These are phyloP conservation scores for Cutaneotrichosporon curvatum DNA, from an alignment of 1,284 basidiomycete species.

Conservation along the genomic window DNA sequence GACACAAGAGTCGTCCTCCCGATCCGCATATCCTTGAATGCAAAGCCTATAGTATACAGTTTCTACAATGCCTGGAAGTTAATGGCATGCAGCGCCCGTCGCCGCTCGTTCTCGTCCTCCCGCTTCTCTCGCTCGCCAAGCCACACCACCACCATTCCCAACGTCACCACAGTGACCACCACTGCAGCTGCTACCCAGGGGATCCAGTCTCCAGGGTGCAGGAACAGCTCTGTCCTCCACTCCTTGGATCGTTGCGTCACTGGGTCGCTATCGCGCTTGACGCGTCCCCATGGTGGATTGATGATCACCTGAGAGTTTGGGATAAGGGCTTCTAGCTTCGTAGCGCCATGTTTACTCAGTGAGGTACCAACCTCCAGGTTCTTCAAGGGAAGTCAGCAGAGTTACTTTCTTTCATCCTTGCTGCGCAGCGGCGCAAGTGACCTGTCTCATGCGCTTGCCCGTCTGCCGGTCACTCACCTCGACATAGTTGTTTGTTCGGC, in stretches of 20 bases:
- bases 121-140: constrained; percentile 90
- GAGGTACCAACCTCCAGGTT: constrained; percentile 88
- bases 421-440: too few species aligned
- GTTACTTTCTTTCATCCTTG: too few species aligned
- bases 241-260: constrained; percentile 36
- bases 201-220: constrained; percentile 95
- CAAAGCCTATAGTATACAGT: background rate
- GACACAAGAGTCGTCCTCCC: too few species aligned
- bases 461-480: constrained; percentile 51
- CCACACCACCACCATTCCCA: constrained; percentile 77
- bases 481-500: constrained; percentile 99
- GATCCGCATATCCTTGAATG: too few species aligned
- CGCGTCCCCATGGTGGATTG: constrained; percentile 56
- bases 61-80: constrained; percentile 84
- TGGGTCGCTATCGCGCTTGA: constrained; percentile 5
- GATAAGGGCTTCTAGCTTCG: constrained; percentile 91
- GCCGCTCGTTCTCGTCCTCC: constrained; percentile 84
- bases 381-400: constrained; percentile 25
- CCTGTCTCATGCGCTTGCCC: too few species aligned
- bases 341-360: constrained; percentile 62
- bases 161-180: constrained; percentile 61
- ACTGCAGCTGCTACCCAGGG: constrained; percentile 90
- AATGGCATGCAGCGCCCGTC: constrained; percentile 82
- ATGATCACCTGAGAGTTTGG: constrained; percentile 98
- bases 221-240: constrained; percentile 86